These are phyloP conservation scores for Auriscalpium orientale DNA, from an alignment of 768 basidiomycete species.

Conservation along the genomic window DNA sequence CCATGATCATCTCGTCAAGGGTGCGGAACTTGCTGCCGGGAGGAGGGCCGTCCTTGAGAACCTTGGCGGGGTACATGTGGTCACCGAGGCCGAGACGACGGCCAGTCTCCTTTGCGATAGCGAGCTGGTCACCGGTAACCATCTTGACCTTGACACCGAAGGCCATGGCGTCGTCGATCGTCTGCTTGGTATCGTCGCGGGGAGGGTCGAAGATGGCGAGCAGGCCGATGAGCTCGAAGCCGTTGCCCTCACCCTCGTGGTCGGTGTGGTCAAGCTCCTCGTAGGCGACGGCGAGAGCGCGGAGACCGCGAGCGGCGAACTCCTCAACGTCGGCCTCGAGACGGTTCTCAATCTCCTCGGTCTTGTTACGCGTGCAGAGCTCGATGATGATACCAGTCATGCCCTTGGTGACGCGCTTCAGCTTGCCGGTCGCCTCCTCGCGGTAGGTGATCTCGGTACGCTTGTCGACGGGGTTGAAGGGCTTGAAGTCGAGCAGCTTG, in stretches of 20 bases:
- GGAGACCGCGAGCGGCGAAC: constrained; percentile 91
- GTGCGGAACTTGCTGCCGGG: constrained; percentile 76
- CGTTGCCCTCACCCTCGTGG: constrained; percentile 83
- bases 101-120: constrained; percentile 98
- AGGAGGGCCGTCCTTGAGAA: constrained; percentile 93
- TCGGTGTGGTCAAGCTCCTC: constrained; percentile 87
- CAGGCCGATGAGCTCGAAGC: constrained; percentile 95
- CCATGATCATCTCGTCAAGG: constrained; percentile 98
- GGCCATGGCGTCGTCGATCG: constrained; percentile 91
- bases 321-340: constrained; percentile 96
- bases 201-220: constrained; percentile 98
- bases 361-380: constrained; percentile 96
- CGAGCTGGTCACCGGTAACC: constrained; percentile 99
- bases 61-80: constrained; percentile 99
- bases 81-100: constrained; percentile 96
- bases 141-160: constrained; percentile 99
- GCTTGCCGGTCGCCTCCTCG: constrained; percentile 88
- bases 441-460: constrained; percentile 98
- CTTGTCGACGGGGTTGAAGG: constrained; percentile 99
- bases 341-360: constrained; percentile 80
- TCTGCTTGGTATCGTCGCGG: constrained; percentile 97
- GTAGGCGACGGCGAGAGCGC: constrained; percentile 92
- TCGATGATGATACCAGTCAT: constrained; percentile 99
- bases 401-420: constrained; percentile 99
- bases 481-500: constrained; percentile 97